phyloP scores from a whole-genome alignment of 1,284 basidiomycete genomes.

The Cutaneotrichosporon sp. region DNA sequence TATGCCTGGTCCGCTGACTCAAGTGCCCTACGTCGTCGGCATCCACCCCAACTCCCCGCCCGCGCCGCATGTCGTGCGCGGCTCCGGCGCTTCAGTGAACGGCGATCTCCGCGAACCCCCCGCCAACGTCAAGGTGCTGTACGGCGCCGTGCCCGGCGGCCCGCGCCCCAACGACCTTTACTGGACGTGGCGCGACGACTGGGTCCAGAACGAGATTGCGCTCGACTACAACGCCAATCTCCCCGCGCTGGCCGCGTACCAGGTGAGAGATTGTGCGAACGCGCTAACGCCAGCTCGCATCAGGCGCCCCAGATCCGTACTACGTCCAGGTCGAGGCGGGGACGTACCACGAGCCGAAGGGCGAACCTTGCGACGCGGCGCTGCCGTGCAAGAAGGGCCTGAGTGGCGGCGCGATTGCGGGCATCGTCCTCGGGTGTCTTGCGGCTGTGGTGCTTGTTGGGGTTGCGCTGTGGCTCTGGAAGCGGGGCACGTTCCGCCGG shows the following conservation, averaged over 20 bases:
- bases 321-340: constrained; percentile 66
- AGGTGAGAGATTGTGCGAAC: too few species aligned
- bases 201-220: constrained; percentile 44
- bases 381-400: constrained; percentile 57
- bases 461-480: neutral
- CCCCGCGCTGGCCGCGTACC: constrained; percentile 65
- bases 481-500: too few species aligned
- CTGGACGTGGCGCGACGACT: constrained; percentile 68
- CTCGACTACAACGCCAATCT: constrained; percentile 73
- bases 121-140: constrained; percentile 68
- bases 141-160: constrained; percentile 83
- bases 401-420: constrained; percentile 55
- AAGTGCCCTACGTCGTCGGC: constrained; percentile 58
- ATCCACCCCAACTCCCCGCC: constrained; percentile 79
- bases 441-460: constrained; percentile 51
- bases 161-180: constrained; percentile 70
- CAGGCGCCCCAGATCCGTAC: constrained; percentile 59
- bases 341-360: constrained; percentile 62
- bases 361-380: constrained; percentile 68
- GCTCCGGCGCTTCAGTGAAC: constrained; percentile 68
- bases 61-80: constrained; percentile 82
- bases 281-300: too few species aligned
- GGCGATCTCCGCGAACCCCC: constrained; percentile 65
- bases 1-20: too few species aligned
- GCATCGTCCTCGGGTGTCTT: constrained; percentile 65